phyloP scores from a whole-genome alignment of 768 basidiomycete species.

The Pulveroboletus sp. region DNA sequence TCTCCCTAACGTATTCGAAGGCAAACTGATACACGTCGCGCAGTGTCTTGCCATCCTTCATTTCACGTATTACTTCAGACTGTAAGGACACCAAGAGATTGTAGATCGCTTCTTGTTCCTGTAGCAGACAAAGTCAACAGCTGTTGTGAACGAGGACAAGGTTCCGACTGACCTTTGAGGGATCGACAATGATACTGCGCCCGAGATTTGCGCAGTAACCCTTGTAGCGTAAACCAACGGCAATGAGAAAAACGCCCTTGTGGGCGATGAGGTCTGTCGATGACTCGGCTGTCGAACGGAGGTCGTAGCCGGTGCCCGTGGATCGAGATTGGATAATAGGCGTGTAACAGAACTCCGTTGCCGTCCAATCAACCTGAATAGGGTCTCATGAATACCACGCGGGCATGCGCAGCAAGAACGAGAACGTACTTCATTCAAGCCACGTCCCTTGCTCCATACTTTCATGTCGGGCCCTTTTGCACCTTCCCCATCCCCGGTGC shows the following conservation, averaged over 20 bases:
- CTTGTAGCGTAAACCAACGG: constrained; percentile 88
- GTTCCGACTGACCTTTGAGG: constrained; percentile 58
- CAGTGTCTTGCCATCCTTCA: constrained; percentile 75
- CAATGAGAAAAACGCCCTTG: constrained; percentile 85
- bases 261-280: constrained; percentile 79
- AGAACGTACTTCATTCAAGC: constrained; percentile 65
- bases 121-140: constrained; percentile 4
- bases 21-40: constrained; percentile 85
- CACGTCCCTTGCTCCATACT: constrained; percentile 82
- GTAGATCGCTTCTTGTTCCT: constrained; percentile 94
- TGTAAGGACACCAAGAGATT: constrained; percentile 76
- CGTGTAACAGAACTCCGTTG: constrained; percentile 90
- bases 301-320: constrained; percentile 79
- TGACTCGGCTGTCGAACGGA: constrained; percentile 84
- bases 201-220: constrained; percentile 92
- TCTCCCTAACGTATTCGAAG: constrained; percentile 64
- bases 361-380: constrained; percentile 79
- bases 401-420: background rate
- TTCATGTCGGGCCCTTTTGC: constrained; percentile 89
- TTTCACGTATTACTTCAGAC: constrained; percentile 63
- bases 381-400: constrained; percentile 6
- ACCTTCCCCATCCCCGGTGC: constrained; percentile 60
- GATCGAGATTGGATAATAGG: constrained; percentile 95
- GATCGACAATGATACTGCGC: constrained; percentile 93
- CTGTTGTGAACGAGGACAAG: background rate